Evolutionary conservation across 2,329 filamentous ascomycete species (phyloP), one percentile per base, ranked within the genome.

Genomic region (Pyrenophora graminea): DNA sequence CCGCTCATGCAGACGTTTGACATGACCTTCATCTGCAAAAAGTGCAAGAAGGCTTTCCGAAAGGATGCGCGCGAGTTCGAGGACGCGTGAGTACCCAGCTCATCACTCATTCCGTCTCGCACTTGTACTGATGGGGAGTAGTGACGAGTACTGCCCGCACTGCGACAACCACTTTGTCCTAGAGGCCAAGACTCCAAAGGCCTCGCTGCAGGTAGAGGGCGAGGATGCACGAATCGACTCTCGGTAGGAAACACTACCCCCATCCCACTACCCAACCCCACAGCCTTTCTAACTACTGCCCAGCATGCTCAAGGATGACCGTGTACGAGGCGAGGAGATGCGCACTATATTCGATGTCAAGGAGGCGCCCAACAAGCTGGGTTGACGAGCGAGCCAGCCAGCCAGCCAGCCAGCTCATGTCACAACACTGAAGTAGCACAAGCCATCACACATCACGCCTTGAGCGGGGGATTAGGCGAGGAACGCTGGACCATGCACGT

Each of bases 131-230:
- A 42, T 30, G 33, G 53, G 39, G 34, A 23, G 17, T 37, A 84
- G 90, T 72, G 94, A 99, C 78, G 95, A 99, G 74, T 99, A 96
- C 81, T 99, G 94, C 80, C 95, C 94, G 18, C 90, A 97, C 78
- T 99, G 94, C 80, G 94, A 99, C 73, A 99, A 99, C 78, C 95
- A 99, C 76, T 99, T 92, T 70, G 89, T 99, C 33, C 81, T 99
- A 58, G 92, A 97, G 4, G 95, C 94, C 44, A 76, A 88, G 63
- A 90, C 88, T 4, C 90, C 94, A 18, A 89, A 95, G 76, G 84
- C 92, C 8, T 83, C 88, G 31, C 77, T 99, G 44, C 85, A 92
- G 61, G 83, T 99, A 44, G 94, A 99, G 78, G 90, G 93, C 55
- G 93, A 95, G 57, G 95, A 99, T 76, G 86, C 87, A 3, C 82